Base-by-base conservation (phyloP, 2,329 filamentous ascomycete genomes). In the Teratosphaeria epicoccoides region DNA sequence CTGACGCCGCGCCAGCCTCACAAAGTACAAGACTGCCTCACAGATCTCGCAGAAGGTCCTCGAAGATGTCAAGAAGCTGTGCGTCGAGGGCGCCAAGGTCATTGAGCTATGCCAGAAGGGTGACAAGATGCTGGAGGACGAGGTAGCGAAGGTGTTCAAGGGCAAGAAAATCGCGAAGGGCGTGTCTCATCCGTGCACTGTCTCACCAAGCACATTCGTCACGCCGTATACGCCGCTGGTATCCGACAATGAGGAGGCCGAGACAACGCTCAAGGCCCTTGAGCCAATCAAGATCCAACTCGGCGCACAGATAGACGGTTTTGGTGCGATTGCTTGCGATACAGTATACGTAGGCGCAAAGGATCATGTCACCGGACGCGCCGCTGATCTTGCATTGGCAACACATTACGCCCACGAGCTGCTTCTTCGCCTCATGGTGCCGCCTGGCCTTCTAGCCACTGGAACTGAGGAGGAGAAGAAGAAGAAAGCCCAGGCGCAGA, bases 1-100 rank as follows among this genome's bases (percentile, higher is more conserved):
- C 82, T 96, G 71, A 87, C 83, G 72, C 93, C 56, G 17, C 14
- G 87, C 94, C 71, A 96, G 89, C 65, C 81, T 98, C 65, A 97
- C 93, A 75, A 98, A 97, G 80, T 97, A 97, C 81, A 97, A 95
- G 84, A 90, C 87, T 60, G 93, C 93, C 52, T 91, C 87, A 58
- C 80, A 87, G 70, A 97, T 98, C 73, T 93, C 91, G 49, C 88
- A 96, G 72, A 95, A 91, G 77, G 91, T 95, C 62, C 82, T 98
- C 62, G 88, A 89, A 64, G 85, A 85, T 63, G 91, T 98, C 60
- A 52, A 43, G 37, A 50, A 52, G 23, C 44, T 52, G 76, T 80
- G 88, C 69, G 78, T 87, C 55, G 85, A 91, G 58, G 91, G 88
- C 63, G 87, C 85, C 72, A 96, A 95, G 79, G 88, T 97, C 66